These are phyloP conservation scores for Myriosclerotinia scirpicola DNA, from an alignment of 2,329 filamentous ascomycete genomes.

Conservation along the genomic window DNA sequence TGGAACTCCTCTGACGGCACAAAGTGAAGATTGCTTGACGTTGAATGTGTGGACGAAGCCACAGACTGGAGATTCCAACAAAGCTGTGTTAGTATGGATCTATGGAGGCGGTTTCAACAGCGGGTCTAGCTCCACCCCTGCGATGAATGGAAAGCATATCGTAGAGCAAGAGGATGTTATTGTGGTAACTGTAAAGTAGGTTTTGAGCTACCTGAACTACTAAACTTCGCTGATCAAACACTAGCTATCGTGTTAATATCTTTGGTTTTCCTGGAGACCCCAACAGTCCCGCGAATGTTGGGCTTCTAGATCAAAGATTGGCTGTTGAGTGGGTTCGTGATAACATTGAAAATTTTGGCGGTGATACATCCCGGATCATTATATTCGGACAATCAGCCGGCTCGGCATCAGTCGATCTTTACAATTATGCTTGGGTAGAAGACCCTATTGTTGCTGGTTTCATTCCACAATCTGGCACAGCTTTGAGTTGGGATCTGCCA, in stretches of 20 bases:
- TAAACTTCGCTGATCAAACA: conserved; percentile 18
- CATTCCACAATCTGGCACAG: conserved; percentile 41
- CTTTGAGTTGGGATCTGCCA: conserved; percentile 35
- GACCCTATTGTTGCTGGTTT: conserved; percentile 41
- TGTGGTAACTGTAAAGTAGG: conserved; percentile 51
- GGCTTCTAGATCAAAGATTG: conserved; percentile 60
- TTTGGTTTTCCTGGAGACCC: conserved; percentile 44
- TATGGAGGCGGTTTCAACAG: conserved; percentile 44
- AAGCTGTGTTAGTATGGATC: conserved; percentile 47
- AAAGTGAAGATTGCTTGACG: conserved; percentile 44
- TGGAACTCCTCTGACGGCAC: background rate
- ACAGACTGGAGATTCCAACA: conserved; percentile 36
- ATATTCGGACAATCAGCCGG: conserved; percentile 57
- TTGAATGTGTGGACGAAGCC: conserved; percentile 44
- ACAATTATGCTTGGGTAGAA: conserved; percentile 38
- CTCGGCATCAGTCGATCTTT: conserved; percentile 51
- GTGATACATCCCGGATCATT: conserved; percentile 55
- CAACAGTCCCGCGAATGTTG: conserved; percentile 51
- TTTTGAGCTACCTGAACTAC: conserved; percentile 26
- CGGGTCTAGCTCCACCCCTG: conserved; percentile 43
- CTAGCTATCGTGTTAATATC: conserved; percentile 44
- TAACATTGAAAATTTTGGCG: conserved; percentile 61
- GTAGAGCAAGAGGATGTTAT: conserved; percentile 47
- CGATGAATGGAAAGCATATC: conserved; percentile 47
- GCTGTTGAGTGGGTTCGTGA: conserved; percentile 60